Evolutionary conservation across 1,139 yeast species (phyloP), one percentile per base, ranked within the genome.

Genomic region (Candida albicans): DNA sequence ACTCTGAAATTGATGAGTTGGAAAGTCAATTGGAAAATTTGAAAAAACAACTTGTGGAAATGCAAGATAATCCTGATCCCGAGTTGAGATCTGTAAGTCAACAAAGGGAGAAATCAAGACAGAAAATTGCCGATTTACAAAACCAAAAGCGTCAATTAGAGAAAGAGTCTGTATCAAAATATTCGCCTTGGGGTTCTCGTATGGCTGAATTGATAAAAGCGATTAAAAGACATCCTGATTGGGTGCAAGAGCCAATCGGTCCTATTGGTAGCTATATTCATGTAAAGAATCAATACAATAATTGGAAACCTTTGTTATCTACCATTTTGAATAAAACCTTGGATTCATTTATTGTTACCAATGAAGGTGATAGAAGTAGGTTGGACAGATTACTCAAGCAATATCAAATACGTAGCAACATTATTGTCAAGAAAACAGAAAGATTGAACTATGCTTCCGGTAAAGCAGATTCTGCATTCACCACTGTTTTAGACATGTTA

Each of bases 231-330:
- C 55, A 35, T 48, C 51, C 37, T 29, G 57, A 42, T 67, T 87
- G 77, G 73, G 70, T 68, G 15, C 52, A 59, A 2, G 56, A 54
- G 18, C 96, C 96, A 0, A 61, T 87, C n/a, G 99, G 99, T 0
- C 99, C 99, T 0, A 48, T 91, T 1, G 98, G 97, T 0, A 55
- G 72, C 8, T 68, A 68, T 47, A 70, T 90, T 2, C 70, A 77
- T 8, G 68, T 93, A 12, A 86, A 81, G 52, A 59, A 65, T 1
- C 80, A 75, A 14, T 78, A 65, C 51, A 65, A 71, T n/a, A 62
- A 72, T 34, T 91, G 91, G 91, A 67, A 76, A 7, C 75, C 75
- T 14, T 60, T 87, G 3, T 60, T 93, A 11, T 95, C 88, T 53
- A 61, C 78, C 0, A 58, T 70, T 0, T 59, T 70, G 12, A 70